Evolutionary conservation across 2,329 filamentous ascomycete genomes (phyloP), one percentile per base, ranked within the genome.

Genomic region (Sclerotinia minor): DNA sequence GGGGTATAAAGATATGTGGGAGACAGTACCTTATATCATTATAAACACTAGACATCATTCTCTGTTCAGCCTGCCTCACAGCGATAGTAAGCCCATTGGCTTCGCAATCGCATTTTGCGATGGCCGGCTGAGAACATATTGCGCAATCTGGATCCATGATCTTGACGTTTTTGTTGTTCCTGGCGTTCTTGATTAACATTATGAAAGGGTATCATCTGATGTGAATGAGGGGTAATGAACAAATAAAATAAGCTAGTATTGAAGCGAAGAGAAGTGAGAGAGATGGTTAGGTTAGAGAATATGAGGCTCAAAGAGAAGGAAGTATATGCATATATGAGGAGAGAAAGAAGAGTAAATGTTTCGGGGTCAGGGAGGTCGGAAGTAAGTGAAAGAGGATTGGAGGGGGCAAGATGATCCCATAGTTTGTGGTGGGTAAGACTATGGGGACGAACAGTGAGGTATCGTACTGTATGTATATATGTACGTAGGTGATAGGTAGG

Each of bases 111-210:
- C 88, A 90, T 70, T 80, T 81, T 72, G 83, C 76, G 53, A 80
- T 81, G 57, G 87, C 86, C 70, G 87, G 86, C 71, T 83, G 82
- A 74, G 82, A 82, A 77, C 88, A 90, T 75, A 90, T 87, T 65
- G 87, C 87, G 78, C 88, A 90, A 79, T 89, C 86, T 54, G 87
- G 87, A 74, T 90, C 87, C 86, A 89, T 89, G 78, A 83, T 87
- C 77, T 85, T 82, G 76, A 65, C n/a, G 15, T 64, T 26, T 60
- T 55, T 44, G 45, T 83, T 84, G 74, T 80, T 59, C 45, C 72
- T 75, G 69, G 68, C 67, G 64, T 73, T 70, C 65, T 74, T 67
- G 50, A 59, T 75, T 70, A 75, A 75, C 71, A 75, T 74, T 71
- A 72, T 74, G 69, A 74, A 72, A 72, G 71, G 38, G 68, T 71